Evolutionary conservation across 78 protist genomes (phyloP), one percentile per base, ranked within the genome.

Genomic region (Dictyostelium capitatum): DNA sequence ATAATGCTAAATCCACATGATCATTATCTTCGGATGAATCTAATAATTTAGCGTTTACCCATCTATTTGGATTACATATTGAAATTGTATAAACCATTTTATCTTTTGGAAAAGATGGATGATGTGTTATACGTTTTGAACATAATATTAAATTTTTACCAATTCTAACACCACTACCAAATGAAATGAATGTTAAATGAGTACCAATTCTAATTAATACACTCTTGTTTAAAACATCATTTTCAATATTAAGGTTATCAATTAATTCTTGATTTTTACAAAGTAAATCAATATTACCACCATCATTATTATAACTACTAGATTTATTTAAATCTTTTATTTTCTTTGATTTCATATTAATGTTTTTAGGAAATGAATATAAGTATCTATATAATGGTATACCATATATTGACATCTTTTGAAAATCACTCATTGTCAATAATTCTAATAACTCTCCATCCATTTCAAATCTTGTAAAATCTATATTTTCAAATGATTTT

Each of bases 131-230:
- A 70, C 41, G 79, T 41, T 41, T 70, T 43, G 79, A 70, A 25
- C 20, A 19, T 0, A 70, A 20, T 7, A 70, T 41, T 41, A 70
- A 70, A 20, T 41, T 30, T 25, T 6, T 70, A 41, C 79, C 79
- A 43, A 70, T 70, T 70, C 79, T 70, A 43, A 43, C 46, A 70
- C 79, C 79, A 43, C 50, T 12, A 7, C 79, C 79, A 25, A 70
- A 70, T 20, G 47, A 19, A 20, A 70, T 70, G 3, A 70, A 70
- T 41, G 79, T 70, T 37, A 19, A 17, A 25, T 32, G 17, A 20
- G 56, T 70, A 15, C 79, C 79, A 70, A 70, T 25, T 70, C 79
- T 70, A 70, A 70, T 41, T 70, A 70, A 70, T 37, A 30, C 47
- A 5, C 25, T 70, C 20, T 51, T 70, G 20, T 41, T 41, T 11